Evolutionary conservation across 768 basidiomycete genomes (phyloP), one percentile per base, ranked within the genome.

Genomic region (Podaxis sp.): DNA sequence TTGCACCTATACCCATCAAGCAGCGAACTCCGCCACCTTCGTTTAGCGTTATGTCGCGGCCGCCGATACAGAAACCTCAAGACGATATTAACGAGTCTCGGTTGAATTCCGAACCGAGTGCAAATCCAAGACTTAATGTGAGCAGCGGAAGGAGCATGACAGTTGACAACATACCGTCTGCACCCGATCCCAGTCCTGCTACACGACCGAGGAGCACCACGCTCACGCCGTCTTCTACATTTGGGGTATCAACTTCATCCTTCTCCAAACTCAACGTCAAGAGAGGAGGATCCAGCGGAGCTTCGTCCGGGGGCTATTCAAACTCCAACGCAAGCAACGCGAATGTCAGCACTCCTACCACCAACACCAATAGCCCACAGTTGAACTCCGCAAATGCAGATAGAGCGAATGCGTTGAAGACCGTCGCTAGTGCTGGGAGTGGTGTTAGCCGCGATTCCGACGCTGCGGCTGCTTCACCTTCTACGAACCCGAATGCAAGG

Each of bases 11-110:
- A 51, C 80, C 80, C 23, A 86, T 88, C 63, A 83, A 81, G 63
- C 76, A 79, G 66, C 78, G 84, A 35, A 72, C 80, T 50, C 81
- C 85, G 3, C 78, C 78, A 9, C 79, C 83, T 5, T 75, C 84
- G 27, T 88, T 88, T 66, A 83, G 82, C 61, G 86, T 88, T 50
- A 84, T 82, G 1, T 86, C 85, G 18, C 73, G 86, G 21, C 85
- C 86, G 21, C 73, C 77, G 51, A 69, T 82, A 28, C 68, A 69
- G 54, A 75, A 66, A 61, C 67, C 58, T 56, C 66, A 53, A 48
- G 66, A 57, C 6, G 57, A 37, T 32, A 32, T 9, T 9, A 32
- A 9, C 0, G 32, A 32, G 32, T 9, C 32, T 9, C 32, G 32
- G 32, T n/a, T 35, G 18, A 62, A 42, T 50, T 25, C 44, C 16